Base-by-base conservation (phyloP, 352 stramenopile genomes). In the Globisporangium splendens region DNA sequence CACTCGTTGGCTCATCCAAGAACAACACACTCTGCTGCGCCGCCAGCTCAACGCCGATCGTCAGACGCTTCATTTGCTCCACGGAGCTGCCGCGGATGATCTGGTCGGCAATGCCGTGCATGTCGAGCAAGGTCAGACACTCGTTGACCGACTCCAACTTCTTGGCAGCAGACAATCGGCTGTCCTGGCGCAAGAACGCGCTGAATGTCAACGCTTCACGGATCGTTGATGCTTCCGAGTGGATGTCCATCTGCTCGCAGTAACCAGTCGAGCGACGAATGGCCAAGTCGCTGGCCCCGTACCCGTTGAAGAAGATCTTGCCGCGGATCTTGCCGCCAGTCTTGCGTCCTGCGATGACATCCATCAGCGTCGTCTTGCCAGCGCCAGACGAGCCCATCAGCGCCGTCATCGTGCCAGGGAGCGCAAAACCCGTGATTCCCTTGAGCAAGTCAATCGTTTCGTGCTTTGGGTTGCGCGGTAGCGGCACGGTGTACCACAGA, bases 281-380 rank as follows among this genome's bases (percentile, higher is more conserved):
- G 1, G 71, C 70, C 6, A 87, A 61, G 41, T 86, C 74, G 3
- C 66, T 70, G 5, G 77, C 77, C 20, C 75, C 63, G 38, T 65
- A 71, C 24, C 77, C 79, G 50, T 89, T 91, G 6, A 77, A 64
- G 11, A 86, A 56, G 38, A 96, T 85, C 17, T 88, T 62, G 4
- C 90, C 90, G 5, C 63, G 59, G 63, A 94, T 86, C 13, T 54
- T 79, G 28, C 95, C 95, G n/a, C 63, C 76, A 0, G 56, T 68
- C 70, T 98, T 98, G n/a, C 95, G 77, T n/a, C 95, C 73, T 2
- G 93, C 89, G 54, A 98, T 95, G 6, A 98, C 93, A 66, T 99
- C 94, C 70, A 98, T 94, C 1, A 98, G 65, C 8, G 95, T 98
- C 15, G 93, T 98, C 64, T 98, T 98, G 20, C 93, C 91, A 22